Base-by-base conservation (phyloP, 176 grass and related monocot species). In the Thalia dealbata region DNA sequence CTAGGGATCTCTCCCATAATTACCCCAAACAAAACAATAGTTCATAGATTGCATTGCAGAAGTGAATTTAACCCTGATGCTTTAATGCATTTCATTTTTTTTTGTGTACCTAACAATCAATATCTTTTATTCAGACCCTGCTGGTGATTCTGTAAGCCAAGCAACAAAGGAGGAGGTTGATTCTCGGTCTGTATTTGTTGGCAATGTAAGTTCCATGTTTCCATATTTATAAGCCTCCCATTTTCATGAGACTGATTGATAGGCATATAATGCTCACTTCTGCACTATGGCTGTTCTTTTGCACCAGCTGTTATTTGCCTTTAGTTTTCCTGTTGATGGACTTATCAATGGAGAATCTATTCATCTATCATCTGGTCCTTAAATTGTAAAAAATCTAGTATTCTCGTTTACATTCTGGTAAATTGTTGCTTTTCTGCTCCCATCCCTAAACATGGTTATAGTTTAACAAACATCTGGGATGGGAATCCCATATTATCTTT, bases 91-190 rank as follows among this genome's bases (percentile, higher is more conserved):
- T 24, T 26, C 23, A 23, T 23, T 19, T 61, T 61, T 24, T 11
- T 11, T 11, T 61, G 21, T 9, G n/a, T 21, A 61, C 23, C 21
- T 61, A 61, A 61, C 9, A 10, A 23, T 26, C 0, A 6, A 15
- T 7, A 10, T 64, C 62, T 30, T 32, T 12, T 50, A 77, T n/a
- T 64, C 79, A 50, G 88, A 91, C 70, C 73, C 85, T 80, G 84
- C 25, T 50, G 14, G 67, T 64, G 80, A 73, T 54, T 19, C 82
- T 78, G 73, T 79, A 78, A 87, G 78, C 45, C 82, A 91, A 82
- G 78, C 83, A 74, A 63, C 26, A 51, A 91, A 91, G 65, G 88
- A 91, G 61, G 84, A 91, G 59, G 86, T 87, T 73, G 88, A 91
- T 80, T 74, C 82, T 80, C 88, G 88, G 7, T 91, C 88, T 1